Percentiles rank a stretch among this genome's conserved stretches.
Evolutionary conservation across 2,329 filamentous ascomycete species (phyloP).

Genomic region (Cercospora zeina): DNA sequence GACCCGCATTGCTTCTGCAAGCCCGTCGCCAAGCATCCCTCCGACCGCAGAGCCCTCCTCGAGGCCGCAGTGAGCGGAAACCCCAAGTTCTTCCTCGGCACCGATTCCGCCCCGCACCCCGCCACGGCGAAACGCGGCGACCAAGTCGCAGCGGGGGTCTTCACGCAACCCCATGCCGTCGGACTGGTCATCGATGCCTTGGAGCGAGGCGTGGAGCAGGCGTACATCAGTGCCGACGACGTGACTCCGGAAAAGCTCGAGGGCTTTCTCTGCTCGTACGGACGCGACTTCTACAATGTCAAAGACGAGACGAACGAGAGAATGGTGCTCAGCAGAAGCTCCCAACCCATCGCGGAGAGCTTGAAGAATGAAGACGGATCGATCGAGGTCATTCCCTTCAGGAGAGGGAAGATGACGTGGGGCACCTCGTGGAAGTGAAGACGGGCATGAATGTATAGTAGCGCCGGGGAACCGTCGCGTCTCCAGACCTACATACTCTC

Average conservation of each 20-base stretch:
- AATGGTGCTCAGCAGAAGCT: constrained; percentile 59
- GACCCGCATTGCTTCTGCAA: constrained; percentile 80
- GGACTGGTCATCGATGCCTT: constrained; percentile 66
- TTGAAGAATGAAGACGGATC: constrained; percentile 54
- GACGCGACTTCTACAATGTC: constrained; percentile 60
- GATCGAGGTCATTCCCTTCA: constrained; percentile 66
- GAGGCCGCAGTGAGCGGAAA: constrained; percentile 61
- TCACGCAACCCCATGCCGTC: constrained; percentile 72
- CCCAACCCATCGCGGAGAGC: constrained; percentile 57
- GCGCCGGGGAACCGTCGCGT: no score
- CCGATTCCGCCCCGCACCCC: constrained; percentile 71
- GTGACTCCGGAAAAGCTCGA: constrained; percentile 57
- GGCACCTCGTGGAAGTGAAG: constrained; percentile 50
- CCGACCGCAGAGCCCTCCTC: constrained; percentile 71
- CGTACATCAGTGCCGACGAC: constrained; percentile 55
- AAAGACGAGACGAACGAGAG: constrained; percentile 49
- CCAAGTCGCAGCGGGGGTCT: constrained; percentile 69
- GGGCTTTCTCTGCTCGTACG: constrained; percentile 59
- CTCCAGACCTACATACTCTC: no score
- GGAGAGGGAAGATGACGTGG: constrained; percentile 63
- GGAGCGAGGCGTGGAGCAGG: constrained; percentile 60
- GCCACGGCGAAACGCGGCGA: constrained; percentile 60
- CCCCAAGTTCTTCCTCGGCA: constrained; percentile 71
- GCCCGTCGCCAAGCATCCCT: constrained; percentile 64
- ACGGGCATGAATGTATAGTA: no score